phyloP scores from a whole-genome alignment of 352 stramenopile species.

The Globisporangium cederbergense region DNA sequence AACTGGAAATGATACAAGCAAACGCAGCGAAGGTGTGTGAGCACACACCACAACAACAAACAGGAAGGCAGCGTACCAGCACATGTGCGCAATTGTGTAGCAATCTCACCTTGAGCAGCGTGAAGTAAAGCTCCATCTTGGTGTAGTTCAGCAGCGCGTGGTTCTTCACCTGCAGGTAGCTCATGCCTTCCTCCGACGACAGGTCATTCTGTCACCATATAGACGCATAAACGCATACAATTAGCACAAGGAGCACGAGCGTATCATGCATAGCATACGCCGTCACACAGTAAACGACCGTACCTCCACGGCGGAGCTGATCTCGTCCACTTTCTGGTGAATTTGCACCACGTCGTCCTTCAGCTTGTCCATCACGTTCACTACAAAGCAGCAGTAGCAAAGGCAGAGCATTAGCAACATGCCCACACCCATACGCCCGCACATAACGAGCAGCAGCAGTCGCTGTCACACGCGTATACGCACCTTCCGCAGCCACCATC shows the following conservation, averaged over 20 bases:
- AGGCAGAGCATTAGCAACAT: neutral
- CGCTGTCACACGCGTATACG: neutral
- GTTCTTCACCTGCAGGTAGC: constrained; percentile 86
- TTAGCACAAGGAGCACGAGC: neutral
- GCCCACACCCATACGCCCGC: no score
- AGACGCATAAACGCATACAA: neutral
- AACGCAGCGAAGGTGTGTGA: neutral
- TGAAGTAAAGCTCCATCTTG: constrained; percentile 86
- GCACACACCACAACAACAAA: neutral
- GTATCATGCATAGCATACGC: no score
- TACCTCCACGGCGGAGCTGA: constrained; percentile 46
- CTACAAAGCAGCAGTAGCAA: constrained; percentile 18
- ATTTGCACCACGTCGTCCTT: constrained; percentile 56
- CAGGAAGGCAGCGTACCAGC: neutral
- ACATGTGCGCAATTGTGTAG: neutral
- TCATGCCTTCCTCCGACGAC: constrained; percentile 60
- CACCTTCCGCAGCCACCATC: constrained; percentile 40
- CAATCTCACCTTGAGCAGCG: constrained; percentile 61
- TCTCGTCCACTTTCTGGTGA: constrained; percentile 43
- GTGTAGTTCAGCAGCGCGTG: constrained; percentile 84
- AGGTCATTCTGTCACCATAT: constrained; percentile 45
- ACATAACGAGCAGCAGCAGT: neutral
- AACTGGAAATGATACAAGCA: constrained; percentile 29
- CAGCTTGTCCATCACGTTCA: constrained; percentile 47
- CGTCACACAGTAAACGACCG: neutral